Evolutionary conservation across 352 stramenopile genomes (phyloP), one percentile per base, ranked within the genome.

Genomic region (Phytophthora lateralis): DNA sequence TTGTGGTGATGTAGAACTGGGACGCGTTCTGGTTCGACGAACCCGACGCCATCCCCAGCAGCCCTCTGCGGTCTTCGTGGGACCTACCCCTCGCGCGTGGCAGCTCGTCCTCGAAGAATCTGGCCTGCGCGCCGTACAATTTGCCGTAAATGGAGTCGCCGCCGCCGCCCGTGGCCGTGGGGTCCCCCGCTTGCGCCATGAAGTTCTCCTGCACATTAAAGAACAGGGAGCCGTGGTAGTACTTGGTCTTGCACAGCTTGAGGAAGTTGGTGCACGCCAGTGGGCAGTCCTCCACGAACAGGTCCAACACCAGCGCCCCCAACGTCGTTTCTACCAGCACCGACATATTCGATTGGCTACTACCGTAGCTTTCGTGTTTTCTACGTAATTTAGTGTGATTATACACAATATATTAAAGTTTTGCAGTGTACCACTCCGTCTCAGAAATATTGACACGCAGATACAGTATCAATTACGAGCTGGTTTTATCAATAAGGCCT

Each of bases 1-100:
- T 76, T 39, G 98, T 91, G 20, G 97, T 99, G 68, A 99, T 97
- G 66, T 99, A 97, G 64, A 99, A 99, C 73, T 99, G 97, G 91
- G 61, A 96, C 60, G 65, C 80, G 65, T 91, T 93, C 39, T 82
- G 85, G 63, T 92, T 88, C 18, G 79, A 76, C 9, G 71, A 82
- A n/a, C 69, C 73, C 18, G 88, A 95, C 20, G 91, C 92, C 80
- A 98, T 96, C 11, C 82, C 89, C 21, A 98, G 26, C 8, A 92
- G 30, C 8, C 85, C 85, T 6, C 79, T 84, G 18, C 70, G 72
- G 61, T 85, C 69, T 63, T 86, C 77, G 45, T 78, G 83, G 9
- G 76, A 69, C 9, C 83, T 60, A 9, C 78, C 52, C 3, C 39
- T 63, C 47, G 30, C n/a, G 48, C 63, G 39, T 11, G 63, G 63